Evolutionary conservation across 2,329 filamentous ascomycete species (phyloP).

Genomic region (Trichoderma koningiopsis): DNA sequence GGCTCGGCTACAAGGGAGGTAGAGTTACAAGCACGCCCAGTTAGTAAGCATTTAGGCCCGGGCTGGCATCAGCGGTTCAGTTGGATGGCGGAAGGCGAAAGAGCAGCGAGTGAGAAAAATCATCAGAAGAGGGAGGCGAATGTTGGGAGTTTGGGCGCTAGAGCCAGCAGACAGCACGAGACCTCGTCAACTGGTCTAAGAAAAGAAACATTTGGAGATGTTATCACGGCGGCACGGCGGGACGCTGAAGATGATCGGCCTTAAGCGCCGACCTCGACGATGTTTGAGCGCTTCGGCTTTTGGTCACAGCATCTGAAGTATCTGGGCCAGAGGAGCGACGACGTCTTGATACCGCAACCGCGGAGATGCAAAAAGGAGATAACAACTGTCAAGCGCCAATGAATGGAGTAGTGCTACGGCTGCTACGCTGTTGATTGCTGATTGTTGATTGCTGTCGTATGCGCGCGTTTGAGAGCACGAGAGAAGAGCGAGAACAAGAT

Average conservation of each 20-base stretch:
- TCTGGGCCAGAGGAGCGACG: background rate
- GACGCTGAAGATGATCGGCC: slow-evolving; percentile 11
- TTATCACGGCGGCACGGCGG: background rate
- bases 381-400: background rate
- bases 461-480: background rate
- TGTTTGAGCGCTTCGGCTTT: background rate
- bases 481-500: too few species aligned
- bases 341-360: background rate
- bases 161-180: background rate
- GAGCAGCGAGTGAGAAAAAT: background rate
- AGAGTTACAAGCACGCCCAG: background rate
- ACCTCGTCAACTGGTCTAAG: slow-evolving; percentile 3
- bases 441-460: background rate
- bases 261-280: slow-evolving; percentile 2
- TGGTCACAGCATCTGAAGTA: background rate
- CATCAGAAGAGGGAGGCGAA: background rate
- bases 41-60: background rate
- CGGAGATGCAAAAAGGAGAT: background rate
- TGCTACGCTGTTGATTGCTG: background rate
- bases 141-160: background rate
- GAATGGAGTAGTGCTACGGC: background rate
- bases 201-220: slow-evolving; percentile 1
- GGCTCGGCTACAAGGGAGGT: background rate
- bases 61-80: background rate
- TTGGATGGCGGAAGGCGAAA: background rate